Evolutionary conservation across 2,329 filamentous ascomycete genomes (phyloP).

Genomic region (Basipetospora chlamydospora): DNA sequence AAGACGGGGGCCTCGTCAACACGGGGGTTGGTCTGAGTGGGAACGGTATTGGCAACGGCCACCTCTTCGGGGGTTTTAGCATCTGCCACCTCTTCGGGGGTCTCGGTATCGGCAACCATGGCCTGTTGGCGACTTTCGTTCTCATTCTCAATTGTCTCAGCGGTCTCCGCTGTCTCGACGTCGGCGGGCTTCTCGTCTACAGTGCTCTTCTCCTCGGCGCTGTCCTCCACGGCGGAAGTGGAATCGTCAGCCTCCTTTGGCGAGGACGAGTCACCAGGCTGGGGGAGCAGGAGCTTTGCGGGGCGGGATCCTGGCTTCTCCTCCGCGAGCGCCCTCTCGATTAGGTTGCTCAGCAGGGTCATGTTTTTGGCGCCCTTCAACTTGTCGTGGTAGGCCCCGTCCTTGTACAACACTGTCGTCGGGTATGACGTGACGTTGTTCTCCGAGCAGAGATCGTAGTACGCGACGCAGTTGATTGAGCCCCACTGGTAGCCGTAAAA

Average conservation of each 20-base stretch:
- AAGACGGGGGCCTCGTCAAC: constrained; percentile 16
- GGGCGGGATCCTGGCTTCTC: constrained; percentile 72
- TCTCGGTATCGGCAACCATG: constrained; percentile 22
- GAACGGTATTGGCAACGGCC: constrained; percentile 9
- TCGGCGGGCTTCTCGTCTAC: not conserved
- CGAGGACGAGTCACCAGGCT: constrained; percentile 40
- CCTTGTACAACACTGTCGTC: constrained; percentile 63
- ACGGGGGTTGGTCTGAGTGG: constrained; percentile 15
- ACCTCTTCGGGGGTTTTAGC: constrained; percentile 8
- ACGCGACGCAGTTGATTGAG: constrained; percentile 71
- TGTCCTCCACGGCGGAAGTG: not conserved
- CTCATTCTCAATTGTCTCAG: not conserved
- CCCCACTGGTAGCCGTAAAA: constrained; percentile 88
- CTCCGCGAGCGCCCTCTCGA: constrained; percentile 65
- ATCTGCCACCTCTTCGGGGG: constrained; percentile 9
- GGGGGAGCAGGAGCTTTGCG: constrained; percentile 50
- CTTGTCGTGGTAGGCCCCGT: constrained; percentile 53
- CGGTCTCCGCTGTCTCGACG: not conserved
- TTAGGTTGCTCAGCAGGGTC: constrained; percentile 46
- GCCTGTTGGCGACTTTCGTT: not conserved
- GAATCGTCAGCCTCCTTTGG: constrained; percentile 11
- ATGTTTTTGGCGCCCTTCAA: constrained; percentile 56
- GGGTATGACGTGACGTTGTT: constrained; percentile 59
- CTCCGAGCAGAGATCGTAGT: constrained; percentile 60
- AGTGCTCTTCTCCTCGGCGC: constrained; percentile 5